Evolutionary conservation across 2,329 filamentous ascomycete species (phyloP).

Genomic region (Fonsecaea erecta): DNA sequence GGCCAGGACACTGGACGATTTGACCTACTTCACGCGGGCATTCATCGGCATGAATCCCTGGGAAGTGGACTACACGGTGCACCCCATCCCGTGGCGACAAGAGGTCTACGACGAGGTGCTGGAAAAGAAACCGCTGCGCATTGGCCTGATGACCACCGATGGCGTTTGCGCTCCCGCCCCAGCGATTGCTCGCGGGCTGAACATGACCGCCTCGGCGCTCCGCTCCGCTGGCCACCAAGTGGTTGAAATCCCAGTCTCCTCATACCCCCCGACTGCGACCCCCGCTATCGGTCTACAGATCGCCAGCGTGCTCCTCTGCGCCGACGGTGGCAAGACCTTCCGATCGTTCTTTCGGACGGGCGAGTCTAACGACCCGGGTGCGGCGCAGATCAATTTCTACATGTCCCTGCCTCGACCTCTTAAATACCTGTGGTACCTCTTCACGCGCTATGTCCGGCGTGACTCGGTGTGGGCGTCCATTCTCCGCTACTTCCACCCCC

Average conservation of each 20-base stretch:
- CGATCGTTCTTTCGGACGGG: constrained; percentile 74
- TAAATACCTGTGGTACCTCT: constrained; percentile 86
- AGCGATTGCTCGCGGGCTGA: constrained; percentile 77
- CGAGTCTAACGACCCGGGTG: constrained; percentile 80
- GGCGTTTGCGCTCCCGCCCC: constrained; percentile 84
- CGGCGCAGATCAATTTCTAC: constrained; percentile 73
- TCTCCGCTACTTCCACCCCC: constrained; percentile 72
- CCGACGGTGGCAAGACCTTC: constrained; percentile 82
- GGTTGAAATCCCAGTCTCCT: constrained; percentile 54
- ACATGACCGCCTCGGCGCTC: constrained; percentile 72
- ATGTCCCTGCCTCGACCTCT: constrained; percentile 74
- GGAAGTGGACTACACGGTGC: constrained; percentile 84
- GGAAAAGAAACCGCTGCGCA: constrained; percentile 66
- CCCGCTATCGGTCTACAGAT: constrained; percentile 77
- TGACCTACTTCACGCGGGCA: constrained; percentile 80
- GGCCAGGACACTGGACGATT: constrained; percentile 80
- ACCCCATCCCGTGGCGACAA: constrained; percentile 78
- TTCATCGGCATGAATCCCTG: constrained; percentile 83
- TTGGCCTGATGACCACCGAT: constrained; percentile 80
- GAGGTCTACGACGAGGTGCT: constrained; percentile 64
- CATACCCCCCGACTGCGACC: constrained; percentile 72
- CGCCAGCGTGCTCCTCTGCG: constrained; percentile 78
- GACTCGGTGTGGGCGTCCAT: constrained; percentile 80
- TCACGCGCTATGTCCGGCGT: constrained; percentile 79
- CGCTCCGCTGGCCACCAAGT: constrained; percentile 75